Base-by-base conservation (phyloP, 164 flowering plant genomes). In the Stephania cephalantha region DNA sequence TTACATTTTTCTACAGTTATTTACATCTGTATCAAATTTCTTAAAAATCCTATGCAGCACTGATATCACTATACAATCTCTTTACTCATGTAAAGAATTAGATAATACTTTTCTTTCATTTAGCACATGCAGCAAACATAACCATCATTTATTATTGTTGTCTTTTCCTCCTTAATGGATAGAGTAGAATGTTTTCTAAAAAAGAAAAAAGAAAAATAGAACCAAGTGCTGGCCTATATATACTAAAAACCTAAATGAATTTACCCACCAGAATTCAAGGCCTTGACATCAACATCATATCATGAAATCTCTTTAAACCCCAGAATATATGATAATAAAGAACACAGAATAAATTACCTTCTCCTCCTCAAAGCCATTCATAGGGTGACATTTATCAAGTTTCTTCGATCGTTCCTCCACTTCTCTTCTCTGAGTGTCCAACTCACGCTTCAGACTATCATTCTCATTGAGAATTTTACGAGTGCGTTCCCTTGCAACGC, bases 351-450 rank as follows among this genome's bases (percentile, higher is more conserved):
- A 52, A 44, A 42, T 84, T 46, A 92, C 97, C 92, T 82, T 85
- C 71, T 90, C 88, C 15, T 78, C 75, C 5, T 70, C 73, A 11
- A 93, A 84, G 79, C 84, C 85, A 46, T 50, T 91, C 93, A 86
- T 29, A 81, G 79, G 5, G 86, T 88, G 42, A 6, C 87, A 88
- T 72, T 81, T 78, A 30, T 78, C 82, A 77, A 93, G 79, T 64
- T 85, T 83, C 74, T 75, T 74, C 7, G 77, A 46, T 9, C 81
- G 78, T 46, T 35, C 53, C 71, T 81, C 80, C 20, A 93, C 82
- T 44, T 85, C 77, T 72, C 78, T 74, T 78, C 75, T 89, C 82
- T 80, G 82, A 75, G 78, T 82, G 71, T 87, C 86, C 71, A 95
- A 70, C 6, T 82, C 75, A 17, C 8, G 20, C 73, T 79, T 84